Base-by-base conservation (phyloP, 495 filamentous ascomycete species). In the Cairneyella variabilis region DNA sequence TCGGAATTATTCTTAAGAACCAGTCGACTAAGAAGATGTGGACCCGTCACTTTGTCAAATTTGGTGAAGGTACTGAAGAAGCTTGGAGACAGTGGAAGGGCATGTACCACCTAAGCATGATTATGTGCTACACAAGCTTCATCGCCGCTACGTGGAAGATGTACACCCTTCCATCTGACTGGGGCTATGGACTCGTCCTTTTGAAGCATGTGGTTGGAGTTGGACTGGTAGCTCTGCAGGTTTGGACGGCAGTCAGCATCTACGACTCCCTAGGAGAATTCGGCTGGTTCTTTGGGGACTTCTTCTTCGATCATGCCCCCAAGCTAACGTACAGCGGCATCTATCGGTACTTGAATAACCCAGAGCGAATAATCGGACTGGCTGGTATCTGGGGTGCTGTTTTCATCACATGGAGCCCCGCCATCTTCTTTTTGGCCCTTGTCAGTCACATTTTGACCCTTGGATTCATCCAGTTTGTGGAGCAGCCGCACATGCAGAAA, bases 71-170 rank as follows among this genome's bases (percentile, higher is more conserved):
- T 25, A 81, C 82, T 0, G 84, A 86, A 42, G 93, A 97, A 70
- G 92, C 92, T 2, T 98, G 95, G 95, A 84, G 85, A 48, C 91
- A 98, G 66, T 98, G 93, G 93, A 97, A 97, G 70, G 88, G 90
- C 38, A 83, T 92, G 52, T 97, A 97, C 58, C 91, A 97, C 63
- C 71, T 97, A 28, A 92, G 90, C 67, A 89, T 91, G 78, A 80
- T 80, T 23, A 82, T 97, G 78, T 93, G 89, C 66, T 89, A 95
- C 54, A 80, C 82, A 32, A 90, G 85, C 54, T 97, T 97, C 70
- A 77, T 95, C 51, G 88, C 88, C 21, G 93, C 95, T 17, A 85
- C 87, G 43, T 97, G 88, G 88, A 98, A 98, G 74, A 88, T 96
- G 88, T 97, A 98, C 64, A 79, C 79, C 27, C 71, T 90, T 32